Base-by-base conservation (phyloP, 768 basidiomycete species). In the Rickenella mellea region DNA sequence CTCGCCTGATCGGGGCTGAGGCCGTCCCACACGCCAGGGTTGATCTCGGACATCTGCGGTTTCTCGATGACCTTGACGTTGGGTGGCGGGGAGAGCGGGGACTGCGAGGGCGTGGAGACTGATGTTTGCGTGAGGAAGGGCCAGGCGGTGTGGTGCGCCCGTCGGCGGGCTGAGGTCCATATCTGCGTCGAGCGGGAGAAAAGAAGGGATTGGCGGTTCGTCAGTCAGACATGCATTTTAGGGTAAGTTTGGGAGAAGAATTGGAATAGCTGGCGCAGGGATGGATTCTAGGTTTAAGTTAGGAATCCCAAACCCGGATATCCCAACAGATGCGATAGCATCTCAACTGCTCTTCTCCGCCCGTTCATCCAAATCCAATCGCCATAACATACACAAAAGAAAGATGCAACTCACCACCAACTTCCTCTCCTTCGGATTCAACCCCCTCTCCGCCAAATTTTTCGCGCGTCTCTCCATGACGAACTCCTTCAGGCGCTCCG, bases 21-120 rank as follows among this genome's bases (percentile, higher is more conserved):
- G 0, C 96, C 96, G 58, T 98, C 96, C 92, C 93, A 96, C 14
- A 98, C 80, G 6, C 84, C 94, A 40, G 93, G 94, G 55, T 99
- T 99, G 55, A 98, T 96, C 67, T 99, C 96, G 40, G 81, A 71
- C 93, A 98, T 97, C 62, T 93, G 92, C 0, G 84, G 77, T 54
- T 96, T 97, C 65, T 99, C 91, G 35, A 92, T 75, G 24, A 98
- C 89, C 57, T 85, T 91, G 58, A 89, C 76, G 39, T 71, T 74
- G 30, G 68, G 49, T 15, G 55, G 58, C 6, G 62, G 44, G 4
- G 43, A 39, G 27, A 36, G 5, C 1, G 46, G 40, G 5, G 44
- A 46, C 40, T 45, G 46, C 25, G 17, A 27, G 20, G 37, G 19
- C 10, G 19, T 48, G 5, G 48, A n/a, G 19, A 51, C 49, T 47